phyloP scores from a whole-genome alignment of 805 yeast genomes.

The Zygoascus tannicola region DNA sequence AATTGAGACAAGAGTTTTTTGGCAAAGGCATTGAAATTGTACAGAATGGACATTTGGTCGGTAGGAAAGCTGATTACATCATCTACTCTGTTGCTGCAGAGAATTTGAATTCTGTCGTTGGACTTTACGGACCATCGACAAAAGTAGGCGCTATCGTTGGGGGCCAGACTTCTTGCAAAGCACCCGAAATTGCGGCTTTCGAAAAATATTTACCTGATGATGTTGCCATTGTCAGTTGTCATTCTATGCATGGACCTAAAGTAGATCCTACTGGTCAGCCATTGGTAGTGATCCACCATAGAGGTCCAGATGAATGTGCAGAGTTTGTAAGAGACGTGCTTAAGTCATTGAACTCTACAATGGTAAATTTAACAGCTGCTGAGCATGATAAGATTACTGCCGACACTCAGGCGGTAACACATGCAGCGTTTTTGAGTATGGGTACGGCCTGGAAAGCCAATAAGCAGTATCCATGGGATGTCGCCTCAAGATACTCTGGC shows the following conservation, averaged over 20 bases:
- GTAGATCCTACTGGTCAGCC: conserved; percentile 91
- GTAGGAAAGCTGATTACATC: conserved; percentile 71
- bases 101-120: conserved; percentile 61
- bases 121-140: conserved; percentile 70
- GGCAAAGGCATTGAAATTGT: conserved; percentile 39
- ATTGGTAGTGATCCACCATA: conserved; percentile 70
- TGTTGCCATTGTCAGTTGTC: conserved; percentile 75
- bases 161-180: conserved; percentile 96
- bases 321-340: conserved; percentile 54
- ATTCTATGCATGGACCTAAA: conserved; percentile 90
- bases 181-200: conserved; percentile 80
- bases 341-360: conserved; percentile 66
- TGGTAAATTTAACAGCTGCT: conserved; percentile 67
- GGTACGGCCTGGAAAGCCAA: conserved; percentile 88
- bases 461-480: conserved; percentile 83
- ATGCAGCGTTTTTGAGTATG: conserved; percentile 94
- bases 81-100: conserved; percentile 94
- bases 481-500: conserved; percentile 73
- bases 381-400: conserved; percentile 95
- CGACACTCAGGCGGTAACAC: conserved; percentile 97
- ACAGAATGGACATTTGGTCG: conserved; percentile 74
- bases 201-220: conserved; percentile 68
- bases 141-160: conserved; percentile 87
- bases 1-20: conserved; percentile 35
- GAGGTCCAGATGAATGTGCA: conserved; percentile 48